Evolutionary conservation across 2,329 filamentous ascomycete species (phyloP).

Genomic region (Boeremia lycopersici): DNA sequence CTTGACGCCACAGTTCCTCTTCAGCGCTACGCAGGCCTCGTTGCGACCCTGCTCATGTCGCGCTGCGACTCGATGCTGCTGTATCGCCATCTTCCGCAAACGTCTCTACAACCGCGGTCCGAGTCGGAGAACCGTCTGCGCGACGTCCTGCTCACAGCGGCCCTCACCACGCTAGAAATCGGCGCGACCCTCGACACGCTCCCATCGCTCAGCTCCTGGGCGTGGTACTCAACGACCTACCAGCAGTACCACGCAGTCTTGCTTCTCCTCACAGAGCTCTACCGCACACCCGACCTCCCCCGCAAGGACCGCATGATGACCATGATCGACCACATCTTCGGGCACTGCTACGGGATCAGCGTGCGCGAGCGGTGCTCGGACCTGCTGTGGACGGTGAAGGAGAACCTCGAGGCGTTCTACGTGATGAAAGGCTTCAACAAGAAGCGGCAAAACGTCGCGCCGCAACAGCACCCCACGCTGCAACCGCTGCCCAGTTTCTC

Average conservation of each 20-base stretch:
- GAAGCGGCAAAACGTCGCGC: slow-evolving; percentile 28
- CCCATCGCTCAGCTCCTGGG: slow-evolving; percentile 43
- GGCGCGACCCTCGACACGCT: slow-evolving; percentile 47
- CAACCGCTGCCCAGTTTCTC: slow-evolving; percentile 31
- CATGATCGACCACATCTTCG: slow-evolving; percentile 49
- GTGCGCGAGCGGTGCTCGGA: slow-evolving; percentile 44
- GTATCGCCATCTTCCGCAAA: slow-evolving; percentile 47
- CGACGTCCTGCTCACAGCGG: slow-evolving; percentile 45
- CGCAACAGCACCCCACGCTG: slow-evolving; percentile 37
- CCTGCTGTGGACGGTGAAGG: slow-evolving; percentile 46
- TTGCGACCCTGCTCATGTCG: slow-evolving; percentile 46
- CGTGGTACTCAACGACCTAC: slow-evolving; percentile 48
- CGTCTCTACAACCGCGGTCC: slow-evolving; percentile 40
- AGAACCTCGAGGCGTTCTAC: slow-evolving; percentile 48
- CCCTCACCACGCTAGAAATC: slow-evolving; percentile 47
- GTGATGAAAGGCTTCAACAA: slow-evolving; percentile 47
- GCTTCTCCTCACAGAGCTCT: slow-evolving; percentile 46
- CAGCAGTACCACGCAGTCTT: slow-evolving; percentile 48
- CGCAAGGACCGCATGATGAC: slow-evolving; percentile 47
- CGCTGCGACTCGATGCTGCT: slow-evolving; percentile 49
- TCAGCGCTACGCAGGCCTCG: slow-evolving; percentile 47
- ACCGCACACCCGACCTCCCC: slow-evolving; percentile 44
- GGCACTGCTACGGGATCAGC: slow-evolving; percentile 47
- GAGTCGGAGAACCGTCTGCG: slow-evolving; percentile 46
- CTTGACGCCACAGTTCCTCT: slow-evolving; percentile 43